Base-by-base conservation (phyloP, 768 basidiomycete genomes). In the Boletus rubroflammeus region DNA sequence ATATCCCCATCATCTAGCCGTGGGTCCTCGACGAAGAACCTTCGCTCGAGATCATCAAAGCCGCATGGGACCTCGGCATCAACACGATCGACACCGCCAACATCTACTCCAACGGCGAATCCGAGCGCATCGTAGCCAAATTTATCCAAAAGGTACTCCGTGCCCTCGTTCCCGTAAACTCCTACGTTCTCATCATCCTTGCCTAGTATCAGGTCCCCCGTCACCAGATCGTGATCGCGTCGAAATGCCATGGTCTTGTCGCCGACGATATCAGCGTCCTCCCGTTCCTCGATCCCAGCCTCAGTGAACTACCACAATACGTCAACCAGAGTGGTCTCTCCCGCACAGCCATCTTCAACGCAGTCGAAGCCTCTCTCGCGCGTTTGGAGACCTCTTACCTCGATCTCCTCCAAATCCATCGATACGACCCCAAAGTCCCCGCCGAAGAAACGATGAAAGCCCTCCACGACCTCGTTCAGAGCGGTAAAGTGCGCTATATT, bases 401-500 rank as follows among this genome's bases (percentile, higher is more conserved):
- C 43, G 75, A 76, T 47, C 62, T 76, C 7, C 68, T 81, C 39
- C 79, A 81, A 55, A 73, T 78, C 34, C 80, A 80, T 41, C 61
- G 72, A 14, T 77, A 69, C 36, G 79, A 79, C 50, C 38, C 59
- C 6, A 48, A 54, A 0, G 70, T 73, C 0, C 67, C 79, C 3
- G 53, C 68, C 0, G 73, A 73, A 47, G 78, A 80, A 62, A 81
- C 73, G 0, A 80, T 80, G 79, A 74, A 75, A 45, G 80, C 78
- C 0, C 64, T 81, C 6, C 75, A 80, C 53, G 80, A 80, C 56
- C 73, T 81, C 23, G 74, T 81, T 0, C 62, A 77, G 56, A 68
- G 63, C 21, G 77, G 79, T 15, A 77, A 78, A 57, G 80, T 79
- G 19, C 67, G 79, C 34, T 83, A 81, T 57, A 73, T 81, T 38